Conservation (phyloP, 176 grass and related monocot genomes). For the Pontederia paniculata region DNA sequence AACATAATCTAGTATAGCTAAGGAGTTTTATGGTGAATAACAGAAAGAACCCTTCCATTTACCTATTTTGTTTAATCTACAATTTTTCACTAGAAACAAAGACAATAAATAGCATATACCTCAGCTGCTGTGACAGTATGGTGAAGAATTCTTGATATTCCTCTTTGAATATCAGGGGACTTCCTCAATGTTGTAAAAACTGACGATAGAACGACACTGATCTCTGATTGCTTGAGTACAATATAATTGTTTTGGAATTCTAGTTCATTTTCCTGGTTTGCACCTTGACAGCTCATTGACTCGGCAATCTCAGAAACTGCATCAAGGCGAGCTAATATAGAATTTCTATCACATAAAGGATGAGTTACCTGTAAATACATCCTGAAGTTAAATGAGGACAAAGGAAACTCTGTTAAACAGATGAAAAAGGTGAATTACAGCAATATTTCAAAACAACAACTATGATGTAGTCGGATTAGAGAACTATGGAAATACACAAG, state of each 20-base stretch:
- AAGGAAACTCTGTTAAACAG: conserved; percentile 1
- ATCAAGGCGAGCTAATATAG: conserved; percentile 76
- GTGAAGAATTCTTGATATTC: conserved; percentile 89
- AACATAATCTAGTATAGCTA: too few relatives aligned
- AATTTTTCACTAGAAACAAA: conserved; percentile 10
- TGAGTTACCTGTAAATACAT: conserved; percentile 56
- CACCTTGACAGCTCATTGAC: conserved; percentile 46
- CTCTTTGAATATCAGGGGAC: conserved; percentile 80
- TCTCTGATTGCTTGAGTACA: conserved; percentile 32
- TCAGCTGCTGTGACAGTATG: conserved; percentile 60
- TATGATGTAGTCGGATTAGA: too few relatives aligned
- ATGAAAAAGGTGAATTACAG: neutral
- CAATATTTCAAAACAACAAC: too few relatives aligned
- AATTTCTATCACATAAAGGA: conserved; percentile 65
- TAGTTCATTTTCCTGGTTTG: conserved; percentile 21
- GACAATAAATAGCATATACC: conserved; percentile 25
- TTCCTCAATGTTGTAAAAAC: conserved; percentile 61
- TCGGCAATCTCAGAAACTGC: conserved; percentile 77
- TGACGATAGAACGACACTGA: conserved; percentile 57
- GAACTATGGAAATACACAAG: too few relatives aligned
- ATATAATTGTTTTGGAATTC: conserved; percentile 11
- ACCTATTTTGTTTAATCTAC: neutral
- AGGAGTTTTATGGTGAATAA: too few relatives aligned
- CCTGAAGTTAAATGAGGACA: conserved; percentile 16
- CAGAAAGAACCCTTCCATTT: too few relatives aligned